Base-by-base conservation (phyloP, 1,284 basidiomycete species). In the Blastosporella zonata region DNA sequence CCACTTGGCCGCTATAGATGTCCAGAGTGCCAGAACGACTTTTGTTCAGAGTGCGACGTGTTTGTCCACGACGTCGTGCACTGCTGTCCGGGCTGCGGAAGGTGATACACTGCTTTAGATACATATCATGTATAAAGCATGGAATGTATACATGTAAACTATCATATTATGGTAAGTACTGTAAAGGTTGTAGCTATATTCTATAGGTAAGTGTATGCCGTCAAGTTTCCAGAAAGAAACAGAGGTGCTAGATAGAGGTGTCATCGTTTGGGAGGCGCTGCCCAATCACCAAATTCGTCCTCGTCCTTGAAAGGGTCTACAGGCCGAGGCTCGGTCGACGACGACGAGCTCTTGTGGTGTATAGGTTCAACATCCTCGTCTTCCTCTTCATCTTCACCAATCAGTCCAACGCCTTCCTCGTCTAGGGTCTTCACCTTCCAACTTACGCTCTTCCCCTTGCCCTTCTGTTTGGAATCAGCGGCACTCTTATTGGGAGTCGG, bases 31-130 rank as follows among this genome's bases (percentile, higher is more conserved):
- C 50, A 53, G 1, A 60, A 69, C 41, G 69, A 73, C 47, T 72
- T 85, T 59, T 86, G 83, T 61, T 67, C 72, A 35, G 81, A 84
- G 41, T 85, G 82, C 57, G 82, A 85, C 60, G 68, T 82, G 35
- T 81, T 81, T 55, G 73, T 82, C 3, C 79, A 82, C 54, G 77
- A 81, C 49, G 78, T 78, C 22, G 63, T 82, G 25, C 79, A 82
- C 59, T 80, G 79, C n/a, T 82, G 79, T 63, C 79, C 79, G 0
- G 72, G 72, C 18, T 73, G 71, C 48, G 70, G 72, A 23, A 68
- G 67, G 54, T 71, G 65, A 52, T 8, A 21, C 36, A 34, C 28
- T 20, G 20, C 3, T 12, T 20, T 20, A 21, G 15, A 10, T 18
- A 12, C 17, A 21, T 21, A 20, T 27, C 21, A 47, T 41, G 38